phyloP scores from a whole-genome alignment of 176 grass and related monocot genomes.

The Bromus sterilis region DNA sequence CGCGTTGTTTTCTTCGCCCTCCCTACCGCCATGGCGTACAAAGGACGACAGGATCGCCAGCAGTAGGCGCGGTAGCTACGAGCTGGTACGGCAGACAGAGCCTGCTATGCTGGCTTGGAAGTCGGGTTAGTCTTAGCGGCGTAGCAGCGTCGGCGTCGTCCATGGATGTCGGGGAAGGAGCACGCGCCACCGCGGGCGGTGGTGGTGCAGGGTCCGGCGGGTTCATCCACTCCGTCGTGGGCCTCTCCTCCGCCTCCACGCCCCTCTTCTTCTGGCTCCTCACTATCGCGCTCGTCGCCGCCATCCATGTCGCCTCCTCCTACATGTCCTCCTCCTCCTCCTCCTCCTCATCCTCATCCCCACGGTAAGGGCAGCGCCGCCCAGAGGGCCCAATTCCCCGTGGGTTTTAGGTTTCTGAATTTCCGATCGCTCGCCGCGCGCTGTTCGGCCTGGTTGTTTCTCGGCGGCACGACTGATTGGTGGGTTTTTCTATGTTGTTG shows the following conservation, averaged over 20 bases:
- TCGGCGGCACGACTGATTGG: neutral
- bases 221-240: constrained; percentile 14
- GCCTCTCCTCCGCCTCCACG: neutral
- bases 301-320: constrained; percentile 22
- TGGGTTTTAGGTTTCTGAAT: neutral
- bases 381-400: no score
- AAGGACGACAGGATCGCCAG: neutral
- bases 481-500: neutral
- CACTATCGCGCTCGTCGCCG: constrained; percentile 46
- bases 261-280: constrained; percentile 40
- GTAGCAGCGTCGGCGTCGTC: neutral
- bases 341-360: constrained; percentile 14
- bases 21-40: neutral
- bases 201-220: neutral
- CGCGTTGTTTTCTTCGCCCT: constrained; percentile 36
- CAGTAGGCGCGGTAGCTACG: neutral
- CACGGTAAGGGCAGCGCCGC: no score
- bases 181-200: neutral
- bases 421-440: neutral
- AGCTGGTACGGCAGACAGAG: no score
- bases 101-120: neutral
- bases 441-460: neutral
- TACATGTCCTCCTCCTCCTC: constrained; percentile 15
- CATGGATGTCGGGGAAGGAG: constrained; percentile 25
- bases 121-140: neutral